Percentiles rank a stretch among this genome's conserved stretches.
phyloP scores from a whole-genome alignment of 2,329 filamentous ascomycete genomes.

The Chaetomium sp. region DNA sequence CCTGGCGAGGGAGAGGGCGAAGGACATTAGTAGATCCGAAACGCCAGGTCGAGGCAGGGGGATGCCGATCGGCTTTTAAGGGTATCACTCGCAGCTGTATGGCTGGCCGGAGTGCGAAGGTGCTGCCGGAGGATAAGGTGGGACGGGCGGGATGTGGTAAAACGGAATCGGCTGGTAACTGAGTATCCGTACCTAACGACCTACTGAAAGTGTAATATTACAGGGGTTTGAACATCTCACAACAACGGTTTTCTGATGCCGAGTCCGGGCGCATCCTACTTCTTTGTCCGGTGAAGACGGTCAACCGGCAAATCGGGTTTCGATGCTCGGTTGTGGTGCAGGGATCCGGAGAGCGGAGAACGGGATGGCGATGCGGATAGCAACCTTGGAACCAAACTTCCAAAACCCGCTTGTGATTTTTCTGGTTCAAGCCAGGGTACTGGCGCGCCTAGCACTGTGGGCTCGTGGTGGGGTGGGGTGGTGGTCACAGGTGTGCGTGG shows the following conservation, averaged over 20 bases:
- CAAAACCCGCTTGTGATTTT: neutral
- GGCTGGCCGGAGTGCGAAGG: neutral
- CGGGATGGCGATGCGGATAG: slow-evolving; percentile 27
- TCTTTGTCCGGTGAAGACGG: slow-evolving; percentile 31
- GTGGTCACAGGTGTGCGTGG: slow-evolving; percentile 1
- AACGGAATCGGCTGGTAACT: slow-evolving; percentile 12
- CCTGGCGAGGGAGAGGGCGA: slow-evolving; percentile 31
- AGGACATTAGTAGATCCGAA: slow-evolving; percentile 29
- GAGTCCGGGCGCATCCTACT: slow-evolving; percentile 33
- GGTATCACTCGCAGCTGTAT: slow-evolving; percentile 5
- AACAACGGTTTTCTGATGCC: slow-evolving; percentile 26
- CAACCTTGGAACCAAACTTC: neutral
- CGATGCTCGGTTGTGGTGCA: slow-evolving; percentile 22
- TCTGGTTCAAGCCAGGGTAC: slow-evolving; percentile 4
- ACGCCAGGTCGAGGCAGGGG: slow-evolving; percentile 20
- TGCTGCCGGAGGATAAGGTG: slow-evolving; percentile 8
- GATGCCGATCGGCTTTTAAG: slow-evolving; percentile 25
- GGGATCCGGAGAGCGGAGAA: slow-evolving; percentile 1
- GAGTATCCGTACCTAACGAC: too few species aligned
- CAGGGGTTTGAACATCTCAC: slow-evolving; percentile 24
- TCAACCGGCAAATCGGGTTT: slow-evolving; percentile 29
- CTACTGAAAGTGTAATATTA: slow-evolving; percentile 12
- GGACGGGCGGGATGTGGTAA: slow-evolving; percentile 16
- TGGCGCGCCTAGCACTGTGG: neutral
- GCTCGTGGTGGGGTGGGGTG: neutral